A percentile compares a stretch with the other conserved stretches of the same genome.
Conservation (phyloP, 495 filamentous ascomycete species). For the Aspergillus diversus region DNA sequence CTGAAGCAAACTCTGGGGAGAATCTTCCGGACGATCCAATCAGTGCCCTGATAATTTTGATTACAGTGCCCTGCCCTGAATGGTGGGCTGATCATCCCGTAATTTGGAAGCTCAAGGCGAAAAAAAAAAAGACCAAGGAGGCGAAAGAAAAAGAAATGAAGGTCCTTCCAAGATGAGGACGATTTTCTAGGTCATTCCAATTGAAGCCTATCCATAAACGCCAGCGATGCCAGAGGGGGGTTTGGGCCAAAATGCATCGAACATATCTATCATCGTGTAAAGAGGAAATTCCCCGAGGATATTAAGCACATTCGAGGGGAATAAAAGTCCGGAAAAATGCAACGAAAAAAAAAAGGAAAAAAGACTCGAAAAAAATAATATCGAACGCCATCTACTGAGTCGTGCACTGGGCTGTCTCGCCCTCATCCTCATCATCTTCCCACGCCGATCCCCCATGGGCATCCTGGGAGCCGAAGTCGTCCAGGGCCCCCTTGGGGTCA, state of each 20-base stretch:
- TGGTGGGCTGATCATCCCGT: neutral
- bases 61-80: neutral
- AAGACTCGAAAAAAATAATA: conserved; percentile 18
- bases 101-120: neutral
- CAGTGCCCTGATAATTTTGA: neutral
- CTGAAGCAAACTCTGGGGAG: neutral
- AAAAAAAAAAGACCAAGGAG: neutral
- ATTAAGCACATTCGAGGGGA: conserved; percentile 16
- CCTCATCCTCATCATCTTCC: conserved; percentile 78
- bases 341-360: conserved; percentile 8
- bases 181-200: neutral
- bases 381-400: conserved; percentile 65
- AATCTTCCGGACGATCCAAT: neutral
- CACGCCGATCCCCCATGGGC: conserved; percentile 72
- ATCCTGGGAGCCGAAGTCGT: conserved; percentile 75
- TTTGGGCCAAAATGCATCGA: conserved; percentile 19
- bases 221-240: conserved; percentile 28
- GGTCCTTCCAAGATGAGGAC: neutral
- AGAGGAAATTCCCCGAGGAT: conserved; percentile 13
- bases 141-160: neutral
- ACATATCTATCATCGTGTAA: conserved; percentile 26
- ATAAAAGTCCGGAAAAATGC: conserved; percentile 2
- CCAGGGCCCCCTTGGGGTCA: conserved; percentile 76
- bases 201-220: conserved; percentile 16
- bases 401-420: conserved; percentile 72